Base-by-base conservation (phyloP, 192 early-diverging fungal genomes). In the Rhizoclosmatium globosum region DNA sequence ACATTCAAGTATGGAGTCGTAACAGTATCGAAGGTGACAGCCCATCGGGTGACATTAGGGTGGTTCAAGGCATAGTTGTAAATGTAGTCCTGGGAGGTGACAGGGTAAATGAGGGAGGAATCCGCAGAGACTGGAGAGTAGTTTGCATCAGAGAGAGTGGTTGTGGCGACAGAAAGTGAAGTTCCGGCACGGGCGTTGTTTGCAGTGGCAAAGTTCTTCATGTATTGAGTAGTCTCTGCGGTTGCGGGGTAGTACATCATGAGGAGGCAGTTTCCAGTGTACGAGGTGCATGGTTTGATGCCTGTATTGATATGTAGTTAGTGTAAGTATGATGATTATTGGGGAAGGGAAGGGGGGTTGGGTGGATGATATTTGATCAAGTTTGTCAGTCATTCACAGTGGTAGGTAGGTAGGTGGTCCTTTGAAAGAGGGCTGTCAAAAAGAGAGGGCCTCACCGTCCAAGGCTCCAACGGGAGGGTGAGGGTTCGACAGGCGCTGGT, bases 11-110 rank as follows among this genome's bases (percentile, higher is more conserved):
- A 82, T 23, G 85, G 81, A 47, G 76, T 53, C 50, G 45, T 73
- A 31, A 77, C 65, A 21, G 72, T 85, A 58, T 78, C 77, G 70
- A 84, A 85, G 41, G 72, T 82, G 50, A 81, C 68, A 67, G 91
- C 92, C 82, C 91, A 94, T 6, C 77, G 74, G 3, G 93, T 94
- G 17, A 82, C 74, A 79, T 94, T 94, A 43, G 91, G 93, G 61
- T 92, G 70, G n/a, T 79, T 68, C 9, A 94, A 73, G 7, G 92
- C 82, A 70, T 93, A 94, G 77, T 90, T 79, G 82, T 94, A 94
- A 46, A 94, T 92, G 77, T 91, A 92, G 23, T 87, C 74, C 6
- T 76, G 59, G 66, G 83, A 74, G 3, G 88, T 67, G 1, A 92
- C 92, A 19, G 89, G 88, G 67, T 74, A 74, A 39, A 72, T 85